Base-by-base conservation (phyloP, 2,329 filamentous ascomycete genomes). In the Emmonsiellopsis sp. region DNA sequence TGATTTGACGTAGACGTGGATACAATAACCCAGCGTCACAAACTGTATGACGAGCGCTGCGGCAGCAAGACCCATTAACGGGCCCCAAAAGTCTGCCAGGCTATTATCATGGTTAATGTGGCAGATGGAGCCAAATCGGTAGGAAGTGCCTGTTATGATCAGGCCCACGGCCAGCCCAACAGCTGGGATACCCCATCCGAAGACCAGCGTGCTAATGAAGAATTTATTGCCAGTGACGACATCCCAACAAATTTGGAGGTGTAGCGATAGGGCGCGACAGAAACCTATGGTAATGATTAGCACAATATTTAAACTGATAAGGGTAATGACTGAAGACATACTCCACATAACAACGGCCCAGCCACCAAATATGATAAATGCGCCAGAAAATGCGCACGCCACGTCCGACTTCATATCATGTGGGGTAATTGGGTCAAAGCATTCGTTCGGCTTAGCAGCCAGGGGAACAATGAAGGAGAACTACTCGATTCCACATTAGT, bases 181-280 rank as follows among this genome's bases (percentile, higher is more conserved):
- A 27, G 84, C 77, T 2, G 91, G 89, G 45, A 97, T 78, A 14
- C 86, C 87, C 87, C 92, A 96, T 57, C 93, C 93, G 7, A 84
- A 74, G 13, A 80, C 78, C 63, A 95, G 84, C 2, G 92, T 84
- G 59, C 82, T 80, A 76, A 88, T 89, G 83, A 96, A 96, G 71
- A 96, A 97, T 62, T 80, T 87, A 44, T 84, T 81, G 40, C 93
- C 93, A 3, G 95, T 87, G 6, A 92, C 83, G 36, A 94, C 79
- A 68, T 97, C 90, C 93, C 93, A 98, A 75, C 91, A 96, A 59
- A 98, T 96, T 70, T 97, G 93, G 31, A 98, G 82, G 70, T 98
- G 93, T 62, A 98, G 85, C 4, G 90, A 95, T 36, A 97, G 73
- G 0, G 92, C 87, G 58, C 93, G 84, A 56, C 96, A 79, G 67